A percentile compares a stretch with the other conserved stretches of the same genome.
Conservation (phyloP, 371 early-diverging fungal species). For the Mortierella polycephala region DNA sequence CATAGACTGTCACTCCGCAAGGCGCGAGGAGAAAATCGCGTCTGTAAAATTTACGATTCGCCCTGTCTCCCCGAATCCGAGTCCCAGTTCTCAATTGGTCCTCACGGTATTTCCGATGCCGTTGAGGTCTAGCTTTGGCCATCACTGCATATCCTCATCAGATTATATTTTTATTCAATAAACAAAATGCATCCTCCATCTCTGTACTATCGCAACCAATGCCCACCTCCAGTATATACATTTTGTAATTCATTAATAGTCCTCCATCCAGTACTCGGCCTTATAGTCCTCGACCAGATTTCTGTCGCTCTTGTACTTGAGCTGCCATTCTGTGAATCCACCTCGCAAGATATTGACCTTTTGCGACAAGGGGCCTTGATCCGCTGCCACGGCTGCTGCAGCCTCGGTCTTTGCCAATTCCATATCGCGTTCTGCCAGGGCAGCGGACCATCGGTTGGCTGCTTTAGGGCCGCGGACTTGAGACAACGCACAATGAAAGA, state of each 20-base stretch:
- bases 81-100: conserved; percentile 80
- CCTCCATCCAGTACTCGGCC: conserved; percentile 63
- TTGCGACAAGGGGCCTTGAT: conserved; percentile 5
- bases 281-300: conserved; percentile 74
- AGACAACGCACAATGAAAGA: conserved; percentile 89
- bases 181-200: too few species aligned
- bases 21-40: conserved; percentile 83
- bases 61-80: conserved; percentile 88
- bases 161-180: neutral
- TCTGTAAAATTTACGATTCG: conserved; percentile 93
- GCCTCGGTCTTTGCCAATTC: conserved; percentile 31
- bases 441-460: conserved; percentile 78
- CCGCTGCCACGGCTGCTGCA: conserved; percentile 13
- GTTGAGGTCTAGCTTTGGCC: conserved; percentile 59
- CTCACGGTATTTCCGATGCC: conserved; percentile 81
- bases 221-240: neutral
- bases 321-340: conserved; percentile 81
- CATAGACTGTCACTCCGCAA: conserved; percentile 83
- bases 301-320: conserved; percentile 61
- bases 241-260: conserved; percentile 12
- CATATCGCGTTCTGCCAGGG: conserved; percentile 54
- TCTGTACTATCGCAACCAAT: too few species aligned
- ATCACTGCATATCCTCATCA: neutral
- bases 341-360: conserved; percentile 75
- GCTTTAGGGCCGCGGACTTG: conserved; percentile 89